Evolutionary conservation across 352 stramenopile genomes (phyloP).

Genomic region (Pythium aquatile): DNA sequence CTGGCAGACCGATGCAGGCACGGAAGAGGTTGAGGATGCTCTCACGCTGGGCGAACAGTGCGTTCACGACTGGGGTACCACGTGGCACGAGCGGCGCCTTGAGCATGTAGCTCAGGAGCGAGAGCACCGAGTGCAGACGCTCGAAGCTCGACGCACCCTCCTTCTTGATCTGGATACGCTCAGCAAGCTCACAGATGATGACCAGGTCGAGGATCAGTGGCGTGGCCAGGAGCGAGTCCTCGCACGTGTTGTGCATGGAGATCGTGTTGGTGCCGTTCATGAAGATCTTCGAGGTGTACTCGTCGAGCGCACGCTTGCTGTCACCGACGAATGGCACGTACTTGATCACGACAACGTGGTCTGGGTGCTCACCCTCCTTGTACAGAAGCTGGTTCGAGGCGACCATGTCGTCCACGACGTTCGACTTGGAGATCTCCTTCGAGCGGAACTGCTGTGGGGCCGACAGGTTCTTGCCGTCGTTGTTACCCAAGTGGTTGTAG

Average conservation of each 20-base stretch:
- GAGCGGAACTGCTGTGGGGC: slow-evolving; percentile 98
- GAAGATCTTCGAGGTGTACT: slow-evolving; percentile 99
- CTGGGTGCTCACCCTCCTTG: slow-evolving; percentile 97
- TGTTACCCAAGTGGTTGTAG: slow-evolving; percentile 99
- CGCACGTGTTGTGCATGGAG: slow-evolving; percentile 99
- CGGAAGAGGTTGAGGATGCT: slow-evolving; percentile 98
- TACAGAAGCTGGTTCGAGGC: slow-evolving; percentile 97
- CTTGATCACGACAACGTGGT: slow-evolving; percentile 99
- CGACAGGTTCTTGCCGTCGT: slow-evolving; percentile 99
- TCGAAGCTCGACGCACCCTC: slow-evolving; percentile 89
- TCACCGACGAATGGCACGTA: slow-evolving; percentile 99
- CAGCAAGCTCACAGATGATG: slow-evolving; percentile 96
- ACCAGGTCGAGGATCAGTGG: slow-evolving; percentile 99
- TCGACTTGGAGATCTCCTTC: slow-evolving; percentile 99
- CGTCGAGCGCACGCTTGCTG: slow-evolving; percentile 99
- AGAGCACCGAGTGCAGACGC: slow-evolving; percentile 97
- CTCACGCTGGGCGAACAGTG: slow-evolving; percentile 97
- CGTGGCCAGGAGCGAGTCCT: slow-evolving; percentile 98
- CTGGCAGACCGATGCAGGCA: slow-evolving; percentile 95
- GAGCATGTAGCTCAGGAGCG: slow-evolving; percentile 98
- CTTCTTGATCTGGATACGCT: slow-evolving; percentile 96
- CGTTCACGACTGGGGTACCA: slow-evolving; percentile 98
- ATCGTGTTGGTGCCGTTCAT: slow-evolving; percentile 99
- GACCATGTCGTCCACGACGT: slow-evolving; percentile 99
- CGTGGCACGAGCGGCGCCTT: slow-evolving; percentile 98